Conservation (phyloP, 163 green algal species). For the Coccomyxa subellipsoidea region DNA sequence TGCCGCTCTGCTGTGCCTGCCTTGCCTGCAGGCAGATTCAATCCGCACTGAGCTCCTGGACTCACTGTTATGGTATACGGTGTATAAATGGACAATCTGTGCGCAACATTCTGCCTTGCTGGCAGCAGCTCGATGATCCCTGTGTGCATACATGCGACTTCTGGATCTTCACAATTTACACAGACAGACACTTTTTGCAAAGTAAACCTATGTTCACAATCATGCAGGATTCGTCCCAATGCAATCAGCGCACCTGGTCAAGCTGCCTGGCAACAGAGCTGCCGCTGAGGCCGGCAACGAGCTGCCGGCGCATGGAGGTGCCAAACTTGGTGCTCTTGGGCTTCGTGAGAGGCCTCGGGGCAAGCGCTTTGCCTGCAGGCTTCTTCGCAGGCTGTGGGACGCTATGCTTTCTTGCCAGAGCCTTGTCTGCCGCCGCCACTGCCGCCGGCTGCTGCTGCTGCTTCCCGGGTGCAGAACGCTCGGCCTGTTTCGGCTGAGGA, state of each 20-base stretch:
- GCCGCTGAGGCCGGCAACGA: background rate
- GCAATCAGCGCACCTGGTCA: background rate
- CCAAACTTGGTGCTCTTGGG: background rate
- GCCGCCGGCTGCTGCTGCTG: background rate
- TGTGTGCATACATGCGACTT: too few species aligned
- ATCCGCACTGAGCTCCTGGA: background rate
- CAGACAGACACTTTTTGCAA: too few species aligned
- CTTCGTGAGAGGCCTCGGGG: background rate
- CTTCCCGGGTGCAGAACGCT: too few species aligned
- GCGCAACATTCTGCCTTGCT: too few species aligned
- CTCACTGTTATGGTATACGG: too few species aligned
- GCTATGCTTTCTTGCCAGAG: background rate
- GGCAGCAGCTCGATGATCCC: too few species aligned
- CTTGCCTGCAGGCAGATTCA: background rate
- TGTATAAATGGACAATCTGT: too few species aligned
- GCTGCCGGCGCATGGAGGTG: background rate
- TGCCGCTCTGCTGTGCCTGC: background rate
- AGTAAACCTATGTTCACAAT: too few species aligned
- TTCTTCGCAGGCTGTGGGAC: background rate
- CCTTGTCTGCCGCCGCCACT: background rate
- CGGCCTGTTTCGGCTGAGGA: background rate
- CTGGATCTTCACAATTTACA: too few species aligned
- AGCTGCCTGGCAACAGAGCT: background rate
- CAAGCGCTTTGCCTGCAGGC: background rate
- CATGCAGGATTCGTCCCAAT: too few species aligned